Percentiles rank a stretch among this genome's conserved stretches.
These are phyloP conservation scores for Vigna nakashimae DNA, from an alignment of 306 rosid genomes.

Conservation along the genomic window DNA sequence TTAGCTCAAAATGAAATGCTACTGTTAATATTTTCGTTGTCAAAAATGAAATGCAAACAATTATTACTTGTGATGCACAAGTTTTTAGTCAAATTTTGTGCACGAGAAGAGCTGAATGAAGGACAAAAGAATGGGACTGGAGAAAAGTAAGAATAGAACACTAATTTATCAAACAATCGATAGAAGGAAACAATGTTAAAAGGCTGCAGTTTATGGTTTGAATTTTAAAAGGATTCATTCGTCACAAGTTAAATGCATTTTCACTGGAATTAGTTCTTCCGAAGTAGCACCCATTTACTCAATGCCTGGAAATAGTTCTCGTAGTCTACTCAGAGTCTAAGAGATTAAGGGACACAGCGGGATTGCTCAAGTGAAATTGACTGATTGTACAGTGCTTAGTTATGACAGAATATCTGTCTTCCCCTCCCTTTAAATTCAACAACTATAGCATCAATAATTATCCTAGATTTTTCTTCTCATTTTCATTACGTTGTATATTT, in stretches of 20 bases:
- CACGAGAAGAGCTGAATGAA: background rate
- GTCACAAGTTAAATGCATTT: background rate
- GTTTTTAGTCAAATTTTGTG: slow-evolving; percentile 24
- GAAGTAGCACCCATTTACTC: background rate
- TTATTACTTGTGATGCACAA: background rate
- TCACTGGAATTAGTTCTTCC: background rate
- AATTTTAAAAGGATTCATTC: background rate
- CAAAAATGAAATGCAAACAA: slow-evolving; percentile 4
- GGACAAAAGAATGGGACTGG: slow-evolving; percentile 1
- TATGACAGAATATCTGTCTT: background rate
- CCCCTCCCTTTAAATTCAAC: slow-evolving; percentile 2
- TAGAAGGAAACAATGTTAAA: background rate
- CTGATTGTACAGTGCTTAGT: no score
- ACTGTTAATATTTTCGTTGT: slow-evolving; percentile 4
- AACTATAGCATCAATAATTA: slow-evolving; percentile 1
- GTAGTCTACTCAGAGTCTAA: background rate
- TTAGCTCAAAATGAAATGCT: slow-evolving; percentile 17
- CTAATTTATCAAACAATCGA: slow-evolving; percentile 25
- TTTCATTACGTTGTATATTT: slow-evolving; percentile 5
- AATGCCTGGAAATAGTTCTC: background rate
- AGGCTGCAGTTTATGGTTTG: background rate
- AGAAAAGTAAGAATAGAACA: slow-evolving; percentile 18
- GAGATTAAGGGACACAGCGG: no score
- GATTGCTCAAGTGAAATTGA: no score
- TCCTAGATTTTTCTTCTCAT: slow-evolving; percentile 20